Evolutionary conservation across 2,329 filamentous ascomycete genomes (phyloP), one percentile per base, ranked within the genome.

Genomic region (Epichloe typhina): DNA sequence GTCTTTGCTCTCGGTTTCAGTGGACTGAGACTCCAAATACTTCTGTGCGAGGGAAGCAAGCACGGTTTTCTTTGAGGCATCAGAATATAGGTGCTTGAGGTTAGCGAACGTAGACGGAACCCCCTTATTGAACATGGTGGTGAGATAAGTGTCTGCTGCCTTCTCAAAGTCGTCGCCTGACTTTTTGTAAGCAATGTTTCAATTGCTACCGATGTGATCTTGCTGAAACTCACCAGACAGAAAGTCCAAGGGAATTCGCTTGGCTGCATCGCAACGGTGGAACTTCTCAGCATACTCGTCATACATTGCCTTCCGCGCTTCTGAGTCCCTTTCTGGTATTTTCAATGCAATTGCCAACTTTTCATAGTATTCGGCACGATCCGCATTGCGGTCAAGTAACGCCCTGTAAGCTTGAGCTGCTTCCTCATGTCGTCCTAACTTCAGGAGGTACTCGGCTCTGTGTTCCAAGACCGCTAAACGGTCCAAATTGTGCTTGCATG

Each of bases 101-200:
- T 97, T 98, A 37, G 89, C 89, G 68, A 98, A 98, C 3, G 91
- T 90, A 2, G 93, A 98, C 1, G 93, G 91, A 4, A 97, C 86
- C 11, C 91, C 93, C 69, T 91, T 95, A 66, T 86, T 82, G 51
- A 98, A 75, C 85, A 94, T 94, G 33, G 84, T 76, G 47, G 83
- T 77, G 54, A 98, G 67, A 64, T 98, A 98, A 21, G 72, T 69
- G 63, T 89, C 83, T 7, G 86, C 90, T 23, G 87, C 83, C 58
- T 81, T 69, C 62, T 78, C 79, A 71, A 98, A 98, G 4, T 83
- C 82, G 42, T 94, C 83, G 4, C 88, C 84, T 83, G 59, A 42
- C 45, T 42, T 2, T n/a, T 15, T 40, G 51, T 66, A 41, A 67
- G 57, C 46, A 31, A 13, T 41, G 23, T 2, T 41, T 39, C 21